Conservation (phyloP, 176 grass and related monocot genomes). For the Oryza coarctata region DNA sequence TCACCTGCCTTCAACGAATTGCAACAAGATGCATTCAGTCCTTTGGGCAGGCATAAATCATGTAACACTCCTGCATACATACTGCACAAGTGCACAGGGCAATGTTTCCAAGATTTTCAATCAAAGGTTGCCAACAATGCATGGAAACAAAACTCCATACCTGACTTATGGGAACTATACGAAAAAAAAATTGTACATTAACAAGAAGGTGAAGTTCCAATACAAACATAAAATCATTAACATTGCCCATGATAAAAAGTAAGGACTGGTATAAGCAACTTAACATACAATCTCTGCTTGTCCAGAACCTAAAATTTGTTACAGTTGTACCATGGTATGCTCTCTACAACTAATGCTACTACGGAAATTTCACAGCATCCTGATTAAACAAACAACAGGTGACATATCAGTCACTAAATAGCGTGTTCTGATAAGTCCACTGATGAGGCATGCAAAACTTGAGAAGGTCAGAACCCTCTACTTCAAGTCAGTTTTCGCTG, state of each 20-base stretch:
- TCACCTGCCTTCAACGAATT: not conserved
- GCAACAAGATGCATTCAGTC: no score
- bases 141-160: constrained; percentile 30
- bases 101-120: constrained; percentile 11
- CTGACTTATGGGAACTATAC: constrained; percentile 27
- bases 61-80: not conserved
- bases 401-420: constrained; percentile 1
- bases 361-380: not conserved
- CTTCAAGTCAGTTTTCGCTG: constrained; percentile 27
- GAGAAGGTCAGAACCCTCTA: not conserved
- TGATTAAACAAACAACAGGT: not conserved
- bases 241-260: constrained; percentile 18
- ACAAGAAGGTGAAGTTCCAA: constrained; percentile 3
- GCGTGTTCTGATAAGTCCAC: not conserved
- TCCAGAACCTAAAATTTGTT: constrained; percentile 7
- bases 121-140: not conserved
- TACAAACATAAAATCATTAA: constrained; percentile 34
- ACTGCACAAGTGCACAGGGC: not conserved
- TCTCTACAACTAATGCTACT: constrained; percentile 25
- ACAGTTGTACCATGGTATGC: constrained; percentile 23
- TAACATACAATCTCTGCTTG: not conserved
- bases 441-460: constrained; percentile 12
- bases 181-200: not conserved
- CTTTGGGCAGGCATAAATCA: not conserved
- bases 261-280: not conserved